These are phyloP conservation scores for Silene latifolia DNA, from an alignment of 148 eudicot genomes.

Conservation along the genomic window DNA sequence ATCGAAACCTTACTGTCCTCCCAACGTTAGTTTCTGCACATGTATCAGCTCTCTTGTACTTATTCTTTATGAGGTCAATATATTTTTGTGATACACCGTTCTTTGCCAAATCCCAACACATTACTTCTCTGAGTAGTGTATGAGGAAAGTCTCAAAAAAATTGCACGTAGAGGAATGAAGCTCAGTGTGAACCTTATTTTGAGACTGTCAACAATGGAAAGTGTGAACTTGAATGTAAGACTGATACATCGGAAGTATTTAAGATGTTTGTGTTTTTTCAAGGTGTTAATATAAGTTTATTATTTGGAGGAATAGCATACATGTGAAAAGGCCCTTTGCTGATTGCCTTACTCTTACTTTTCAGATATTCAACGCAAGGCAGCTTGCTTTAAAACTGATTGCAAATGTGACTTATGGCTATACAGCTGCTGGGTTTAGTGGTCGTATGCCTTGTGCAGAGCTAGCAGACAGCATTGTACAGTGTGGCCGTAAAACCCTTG, in stretches of 20 bases:
- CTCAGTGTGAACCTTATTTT: not conserved
- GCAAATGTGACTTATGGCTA: slow-evolving; percentile 96
- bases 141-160: no score
- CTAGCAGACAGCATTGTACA: slow-evolving; percentile 97
- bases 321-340: slow-evolving; percentile 3
- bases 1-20: no score
- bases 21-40: no score
- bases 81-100: no score
- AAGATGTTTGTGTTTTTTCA: not conserved
- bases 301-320: not conserved
- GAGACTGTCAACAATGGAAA: not conserved
- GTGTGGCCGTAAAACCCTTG: slow-evolving; percentile 96
- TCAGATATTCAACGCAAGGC: slow-evolving; percentile 87
- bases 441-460: slow-evolving; percentile 99
- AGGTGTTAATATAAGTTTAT: not conserved
- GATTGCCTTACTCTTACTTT: not conserved
- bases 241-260: not conserved
- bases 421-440: slow-evolving; percentile 98
- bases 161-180: not conserved
- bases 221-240: not conserved
- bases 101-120: no score
- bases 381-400: slow-evolving; percentile 91
- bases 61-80: no score
- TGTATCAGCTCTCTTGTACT: no score
- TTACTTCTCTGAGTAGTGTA: no score